Evolutionary conservation across 139 green algal species (phyloP), one percentile per base, ranked within the genome.

Genomic region (Chlamydomonas sp.): DNA sequence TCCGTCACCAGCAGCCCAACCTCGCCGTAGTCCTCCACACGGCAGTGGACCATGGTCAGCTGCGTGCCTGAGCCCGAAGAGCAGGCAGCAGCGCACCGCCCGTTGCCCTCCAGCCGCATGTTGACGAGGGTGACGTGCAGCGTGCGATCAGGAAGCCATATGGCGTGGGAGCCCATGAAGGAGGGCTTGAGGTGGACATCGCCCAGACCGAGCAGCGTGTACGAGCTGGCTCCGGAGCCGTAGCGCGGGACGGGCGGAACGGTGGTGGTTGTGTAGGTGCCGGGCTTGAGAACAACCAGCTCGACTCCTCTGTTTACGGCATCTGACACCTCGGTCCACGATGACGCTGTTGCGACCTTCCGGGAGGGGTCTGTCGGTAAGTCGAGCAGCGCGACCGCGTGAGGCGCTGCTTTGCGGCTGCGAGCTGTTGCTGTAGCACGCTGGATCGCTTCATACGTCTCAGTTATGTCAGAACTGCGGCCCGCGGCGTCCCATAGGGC

Each of bases 11-110:
- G 80, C 75, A 87, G 5, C 4, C 87, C 87, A 5, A 63, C 87
- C 63, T 79, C 87, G 2, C 14, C 5, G 17, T 90, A 90, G n/a
- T 87, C 87, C 80, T 68, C 64, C 14, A 90, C 87, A 0, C 66
- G 66, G 76, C 87, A 90, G 62, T 16, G 7, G 3, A 87, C 4
- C 80, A 90, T 59, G 0, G n/a, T 7, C 66, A 89, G 68, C 61
- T 17, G 2, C 0, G 78, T 7, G 20, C 61, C 62, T 1, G 18
- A 16, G 1, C 68, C 77, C 2, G 80, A 75, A 2, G 80, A 74
- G 77, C 87, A 90, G 2, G 79, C 87, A 10, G 87, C 87, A 15
- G 87, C 87, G 17, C 49, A 20, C 16, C 31, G 61, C 59, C 87
- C 72, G 66, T 58, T 59, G 58, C 87, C 87, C 3, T 75, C 18